Percentiles rank a stretch among this genome's conserved stretches.
Evolutionary conservation across 2,329 filamentous ascomycete genomes (phyloP).

Genomic region (Aciculosporium take): DNA sequence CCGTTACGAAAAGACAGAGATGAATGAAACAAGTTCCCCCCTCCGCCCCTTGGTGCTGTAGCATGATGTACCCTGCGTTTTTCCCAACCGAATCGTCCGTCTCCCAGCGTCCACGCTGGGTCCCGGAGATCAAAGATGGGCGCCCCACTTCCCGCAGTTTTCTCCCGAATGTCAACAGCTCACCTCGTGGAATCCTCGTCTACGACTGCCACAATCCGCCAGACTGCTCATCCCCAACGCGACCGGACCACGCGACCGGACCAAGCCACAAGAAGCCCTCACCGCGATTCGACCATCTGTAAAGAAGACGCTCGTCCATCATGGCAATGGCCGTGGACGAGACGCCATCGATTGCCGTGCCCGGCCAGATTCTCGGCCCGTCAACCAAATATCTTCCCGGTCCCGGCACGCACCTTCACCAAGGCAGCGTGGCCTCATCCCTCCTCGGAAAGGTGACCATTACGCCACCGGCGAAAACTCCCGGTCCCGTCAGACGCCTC

Average conservation of each 20-base stretch:
- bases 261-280: neutral
- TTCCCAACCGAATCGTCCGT: no score
- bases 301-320: neutral
- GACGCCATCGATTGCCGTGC: conserved; percentile 49
- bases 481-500: conserved; percentile 42
- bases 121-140: no score
- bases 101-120: no score
- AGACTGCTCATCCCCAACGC: no score
- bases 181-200: no score
- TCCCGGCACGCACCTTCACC: conserved; percentile 70
- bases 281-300: neutral
- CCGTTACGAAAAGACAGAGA: no score
- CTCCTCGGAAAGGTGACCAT: conserved; percentile 59
- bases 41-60: no score
- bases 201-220: no score
- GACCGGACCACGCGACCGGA: neutral
- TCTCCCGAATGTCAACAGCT: no score
- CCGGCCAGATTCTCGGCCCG: conserved; percentile 67
- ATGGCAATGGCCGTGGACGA: conserved; percentile 20
- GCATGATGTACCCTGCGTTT: no score
- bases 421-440: conserved; percentile 64
- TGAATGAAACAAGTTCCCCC: no score
- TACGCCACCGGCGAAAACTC: conserved; percentile 29
- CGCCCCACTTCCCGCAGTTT: no score
- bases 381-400: conserved; percentile 55